These are phyloP conservation scores for Vachellia collinsii DNA, from an alignment of 306 rosid species.

Conservation along the genomic window DNA sequence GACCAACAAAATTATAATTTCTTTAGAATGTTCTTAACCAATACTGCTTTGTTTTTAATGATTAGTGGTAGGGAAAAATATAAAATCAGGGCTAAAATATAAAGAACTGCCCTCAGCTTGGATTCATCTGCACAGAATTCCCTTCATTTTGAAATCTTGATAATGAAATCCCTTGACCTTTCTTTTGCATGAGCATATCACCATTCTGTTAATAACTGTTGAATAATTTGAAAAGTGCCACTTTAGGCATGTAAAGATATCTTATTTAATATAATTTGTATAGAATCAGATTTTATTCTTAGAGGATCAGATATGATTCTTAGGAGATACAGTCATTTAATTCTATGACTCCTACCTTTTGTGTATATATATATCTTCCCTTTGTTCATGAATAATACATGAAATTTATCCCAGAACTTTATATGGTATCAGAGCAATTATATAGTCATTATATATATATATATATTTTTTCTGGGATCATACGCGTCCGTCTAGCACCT, in stretches of 20 bases:
- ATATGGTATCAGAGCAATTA: too few species aligned
- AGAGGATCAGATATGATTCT: too few species aligned
- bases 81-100: neutral
- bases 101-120: neutral
- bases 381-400: too few species aligned
- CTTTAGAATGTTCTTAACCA: neutral
- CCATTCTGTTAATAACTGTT: neutral
- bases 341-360: too few species aligned
- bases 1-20: neutral
- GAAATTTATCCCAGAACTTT: too few species aligned
- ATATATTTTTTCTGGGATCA: too few species aligned
- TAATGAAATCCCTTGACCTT: neutral
- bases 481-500: too few species aligned
- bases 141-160: neutral
- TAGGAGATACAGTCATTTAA: too few species aligned
- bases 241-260: neutral
- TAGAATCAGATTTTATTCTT: too few species aligned
- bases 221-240: neutral
- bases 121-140: neutral
- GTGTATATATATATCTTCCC: too few species aligned
- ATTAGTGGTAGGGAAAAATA: neutral
- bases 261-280: too few species aligned
- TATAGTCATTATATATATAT: too few species aligned
- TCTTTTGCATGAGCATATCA: neutral
- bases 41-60: constrained; percentile 16